Base-by-base conservation (phyloP, 2,329 filamentous ascomycete genomes). In the Aspergillus niger region DNA sequence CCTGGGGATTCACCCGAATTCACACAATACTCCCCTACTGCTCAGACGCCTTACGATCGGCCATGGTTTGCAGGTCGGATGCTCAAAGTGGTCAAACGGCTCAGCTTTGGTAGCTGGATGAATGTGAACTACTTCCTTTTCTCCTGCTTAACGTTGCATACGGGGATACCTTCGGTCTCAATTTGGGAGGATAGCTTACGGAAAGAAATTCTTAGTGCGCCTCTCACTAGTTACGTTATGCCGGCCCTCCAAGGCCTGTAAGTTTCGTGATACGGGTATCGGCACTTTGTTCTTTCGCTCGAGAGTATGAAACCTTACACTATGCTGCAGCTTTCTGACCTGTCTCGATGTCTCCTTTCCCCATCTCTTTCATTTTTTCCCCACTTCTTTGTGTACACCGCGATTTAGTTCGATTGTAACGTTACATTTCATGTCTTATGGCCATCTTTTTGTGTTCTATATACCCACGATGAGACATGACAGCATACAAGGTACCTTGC, bases 51-150 rank as follows among this genome's bases (percentile, higher is more conserved):
- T 8, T 73, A 67, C 30, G 68, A 69, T 20, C 69, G 76, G 17
- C 76, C 75, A 2, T 78, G 76, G 76, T 76, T 77, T 55, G 72
- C 71, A 1, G 74, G 74, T 1, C 71, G 76, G 7, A 77, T 78
- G 74, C 59, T 78, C 49, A 78, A 78, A 55, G 67, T 78, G 44
- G 73, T 74, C 3, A 77, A 77, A 55, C 70, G 76, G 15, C 54
- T 79, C 17, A 66, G 70, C 22, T 59, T 68, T 11, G 63, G 69
- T 6, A 73, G 68, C 3, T 79, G 76, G 73, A 65, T 74, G 58
- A 67, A 60, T 3, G 60, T 79, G n/a, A 74, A 71, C 59, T 67
- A 72, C n/a, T 68, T 76, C 28, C 66, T 78, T 11, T 70, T 77
- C 48, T 68, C 67, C 5, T 79, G 74, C 59, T 60, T 78, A 55